Percentiles rank a stretch among this genome's conserved stretches.
phyloP scores from a whole-genome alignment of 108 stramenopile species.

The Seminavis robusta region DNA sequence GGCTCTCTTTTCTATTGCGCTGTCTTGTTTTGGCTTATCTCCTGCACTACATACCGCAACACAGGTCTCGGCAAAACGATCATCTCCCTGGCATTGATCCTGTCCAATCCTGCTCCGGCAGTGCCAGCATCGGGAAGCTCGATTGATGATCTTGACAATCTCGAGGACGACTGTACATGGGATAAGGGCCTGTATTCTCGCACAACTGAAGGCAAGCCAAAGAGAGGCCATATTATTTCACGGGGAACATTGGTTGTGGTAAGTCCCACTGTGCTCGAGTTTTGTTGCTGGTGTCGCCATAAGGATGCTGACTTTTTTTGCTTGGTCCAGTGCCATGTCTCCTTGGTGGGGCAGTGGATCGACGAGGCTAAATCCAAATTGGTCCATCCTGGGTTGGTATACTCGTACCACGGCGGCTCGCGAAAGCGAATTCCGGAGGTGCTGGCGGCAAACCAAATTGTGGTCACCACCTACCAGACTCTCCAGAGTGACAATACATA shows the following conservation, averaged over 20 bases:
- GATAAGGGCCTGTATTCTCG: slow-evolving; percentile 4
- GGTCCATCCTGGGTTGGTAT: slow-evolving; percentile 38
- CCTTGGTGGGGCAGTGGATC: slow-evolving; percentile 55
- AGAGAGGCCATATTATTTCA: slow-evolving; percentile 24
- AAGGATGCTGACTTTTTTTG: no score
- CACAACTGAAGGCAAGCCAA: slow-evolving; percentile 4
- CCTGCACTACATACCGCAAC: no score
- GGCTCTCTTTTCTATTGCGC: no score
- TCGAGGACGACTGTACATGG: slow-evolving; percentile 1
- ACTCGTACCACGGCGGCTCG: slow-evolving; percentile 39
- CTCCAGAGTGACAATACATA: slow-evolving; percentile 30
- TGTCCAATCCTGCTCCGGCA: slow-evolving; percentile 43
- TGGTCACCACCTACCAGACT: slow-evolving; percentile 48
- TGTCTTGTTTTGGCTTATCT: no score
- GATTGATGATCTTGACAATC: no score
- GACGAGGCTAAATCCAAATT: slow-evolving; percentile 51
- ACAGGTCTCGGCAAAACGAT: no score
- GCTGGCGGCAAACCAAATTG: slow-evolving; percentile 31
- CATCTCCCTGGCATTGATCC: slow-evolving; percentile 34
- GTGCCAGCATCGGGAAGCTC: slow-evolving; percentile 22
- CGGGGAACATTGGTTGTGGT: slow-evolving; percentile 52
- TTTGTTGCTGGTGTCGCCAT: no score
- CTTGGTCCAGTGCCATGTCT: slow-evolving; percentile 50
- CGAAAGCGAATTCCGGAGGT: slow-evolving; percentile 28
- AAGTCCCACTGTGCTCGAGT: no score